phyloP scores from a whole-genome alignment of 2,329 filamentous ascomycete species.

The Calonectria pauciramosa region DNA sequence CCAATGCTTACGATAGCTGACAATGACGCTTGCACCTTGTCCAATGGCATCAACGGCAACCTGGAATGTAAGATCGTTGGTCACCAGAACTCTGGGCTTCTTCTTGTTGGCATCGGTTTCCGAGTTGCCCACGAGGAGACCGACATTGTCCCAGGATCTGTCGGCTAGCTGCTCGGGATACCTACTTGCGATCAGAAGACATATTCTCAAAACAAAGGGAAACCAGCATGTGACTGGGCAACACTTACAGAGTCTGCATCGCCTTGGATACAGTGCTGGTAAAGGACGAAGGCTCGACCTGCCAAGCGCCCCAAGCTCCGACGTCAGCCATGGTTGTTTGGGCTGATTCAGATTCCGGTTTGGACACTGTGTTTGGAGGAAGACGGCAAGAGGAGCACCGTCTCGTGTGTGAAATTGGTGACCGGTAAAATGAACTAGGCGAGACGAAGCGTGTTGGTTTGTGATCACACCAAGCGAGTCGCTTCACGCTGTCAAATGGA shows the following conservation, averaged over 20 bases:
- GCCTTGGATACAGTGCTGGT: slow-evolving; percentile 77
- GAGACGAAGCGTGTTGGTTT: background rate
- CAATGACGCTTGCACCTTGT: slow-evolving; percentile 80
- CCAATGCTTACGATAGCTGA: slow-evolving; percentile 81
- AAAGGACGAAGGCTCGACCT: slow-evolving; percentile 57
- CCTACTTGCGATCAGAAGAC: slow-evolving; percentile 58
- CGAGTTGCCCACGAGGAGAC: slow-evolving; percentile 74
- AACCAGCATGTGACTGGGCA: background rate
- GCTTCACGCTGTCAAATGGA: background rate
- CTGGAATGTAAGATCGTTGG: slow-evolving; percentile 89
- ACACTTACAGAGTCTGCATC: slow-evolving; percentile 82
- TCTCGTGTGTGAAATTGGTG: background rate
- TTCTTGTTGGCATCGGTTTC: slow-evolving; percentile 46
- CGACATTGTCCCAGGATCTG: slow-evolving; percentile 96
- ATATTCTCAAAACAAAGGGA: background rate
- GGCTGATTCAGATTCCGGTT: slow-evolving; percentile 5
- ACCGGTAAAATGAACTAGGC: background rate
- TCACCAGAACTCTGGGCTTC: slow-evolving; percentile 65
- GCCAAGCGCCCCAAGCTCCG: slow-evolving; percentile 56
- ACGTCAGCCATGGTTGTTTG: slow-evolving; percentile 43
- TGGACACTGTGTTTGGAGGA: background rate
- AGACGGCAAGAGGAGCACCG: slow-evolving; percentile 38
- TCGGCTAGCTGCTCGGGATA: slow-evolving; percentile 94
- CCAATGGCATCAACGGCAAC: slow-evolving; percentile 92
- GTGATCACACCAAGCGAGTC: background rate